Evolutionary conservation across 129 eudicot species (phyloP).

Genomic region (Artemisia tridentata): DNA sequence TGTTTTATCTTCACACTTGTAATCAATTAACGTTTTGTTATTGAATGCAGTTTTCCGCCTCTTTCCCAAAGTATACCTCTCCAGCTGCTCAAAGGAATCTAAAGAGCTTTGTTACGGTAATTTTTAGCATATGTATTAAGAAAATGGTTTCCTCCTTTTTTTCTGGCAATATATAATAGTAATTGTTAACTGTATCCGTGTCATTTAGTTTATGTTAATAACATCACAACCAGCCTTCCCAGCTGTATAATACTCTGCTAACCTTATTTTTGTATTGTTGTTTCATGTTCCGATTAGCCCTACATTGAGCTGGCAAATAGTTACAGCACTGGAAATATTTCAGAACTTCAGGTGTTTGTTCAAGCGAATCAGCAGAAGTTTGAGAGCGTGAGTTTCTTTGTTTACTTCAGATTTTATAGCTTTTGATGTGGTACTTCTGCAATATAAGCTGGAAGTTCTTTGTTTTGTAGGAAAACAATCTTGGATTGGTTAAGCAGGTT

Average conservation of each 20-base stretch:
- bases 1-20: not conserved
- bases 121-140: not conserved
- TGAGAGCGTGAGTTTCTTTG: slow-evolving; percentile 61
- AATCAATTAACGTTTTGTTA: slow-evolving; percentile 2
- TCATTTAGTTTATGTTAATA: not conserved
- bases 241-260: slow-evolving; percentile 12
- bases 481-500: slow-evolving; percentile 93
- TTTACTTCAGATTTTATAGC: slow-evolving; percentile 1
- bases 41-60: slow-evolving; percentile 67
- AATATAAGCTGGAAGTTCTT: not conserved
- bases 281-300: slow-evolving; percentile 46
- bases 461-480: slow-evolving; percentile 67
- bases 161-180: slow-evolving; percentile 10
- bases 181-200: not conserved
- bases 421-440: slow-evolving; percentile 5
- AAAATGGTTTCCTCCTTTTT: slow-evolving; percentile 1
- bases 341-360: slow-evolving; percentile 66
- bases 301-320: slow-evolving; percentile 71
- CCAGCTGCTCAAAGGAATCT: slow-evolving; percentile 90
- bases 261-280: slow-evolving; percentile 1
- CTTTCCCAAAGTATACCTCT: slow-evolving; percentile 86
- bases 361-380: slow-evolving; percentile 64
- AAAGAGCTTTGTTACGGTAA: slow-evolving; percentile 80
- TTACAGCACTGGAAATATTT: slow-evolving; percentile 69
- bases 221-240: slow-evolving; percentile 10